phyloP scores from a whole-genome alignment of 176 grass and related monocot species.

The Lolium perenne region DNA sequence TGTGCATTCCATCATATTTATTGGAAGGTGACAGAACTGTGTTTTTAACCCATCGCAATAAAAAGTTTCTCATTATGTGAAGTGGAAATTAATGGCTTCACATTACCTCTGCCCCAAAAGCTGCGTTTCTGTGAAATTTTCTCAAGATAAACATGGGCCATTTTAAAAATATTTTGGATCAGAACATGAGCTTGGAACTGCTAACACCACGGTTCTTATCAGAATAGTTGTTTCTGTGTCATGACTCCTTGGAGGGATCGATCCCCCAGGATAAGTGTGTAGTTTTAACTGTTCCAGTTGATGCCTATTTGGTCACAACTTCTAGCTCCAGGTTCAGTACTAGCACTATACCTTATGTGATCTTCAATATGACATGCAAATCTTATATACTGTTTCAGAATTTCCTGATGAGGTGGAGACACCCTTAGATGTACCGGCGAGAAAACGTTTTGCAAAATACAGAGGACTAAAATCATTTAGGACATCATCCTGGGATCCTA shows the following conservation, averaged over 20 bases:
- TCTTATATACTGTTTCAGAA: conserved; percentile 62
- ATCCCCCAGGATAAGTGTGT: conserved; percentile 5
- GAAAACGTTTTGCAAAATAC: conserved; percentile 92
- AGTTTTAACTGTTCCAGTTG: background rate
- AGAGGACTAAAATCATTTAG: conserved; percentile 96
- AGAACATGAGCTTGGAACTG: background rate
- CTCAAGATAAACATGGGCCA: conserved; percentile 2
- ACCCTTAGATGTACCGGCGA: conserved; percentile 85
- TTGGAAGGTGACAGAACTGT: no score
- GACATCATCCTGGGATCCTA: conserved; percentile 95
- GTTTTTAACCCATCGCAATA: background rate
- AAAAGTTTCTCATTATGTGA: background rate
- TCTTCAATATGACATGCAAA: conserved; percentile 17
- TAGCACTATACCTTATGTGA: background rate
- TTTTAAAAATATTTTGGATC: background rate
- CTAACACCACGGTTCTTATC: background rate
- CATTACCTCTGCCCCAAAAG: background rate
- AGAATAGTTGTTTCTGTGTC: background rate
- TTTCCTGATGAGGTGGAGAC: conserved; percentile 99
- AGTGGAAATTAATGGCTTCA: background rate
- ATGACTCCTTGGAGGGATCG: background rate
- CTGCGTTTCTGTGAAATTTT: background rate
- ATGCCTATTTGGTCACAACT: background rate
- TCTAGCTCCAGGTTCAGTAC: conserved; percentile 23
- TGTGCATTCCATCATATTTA: no score